Evolutionary conservation across 2,329 filamentous ascomycete genomes (phyloP), one percentile per base, ranked within the genome.

Genomic region (Phoma herbarum): DNA sequence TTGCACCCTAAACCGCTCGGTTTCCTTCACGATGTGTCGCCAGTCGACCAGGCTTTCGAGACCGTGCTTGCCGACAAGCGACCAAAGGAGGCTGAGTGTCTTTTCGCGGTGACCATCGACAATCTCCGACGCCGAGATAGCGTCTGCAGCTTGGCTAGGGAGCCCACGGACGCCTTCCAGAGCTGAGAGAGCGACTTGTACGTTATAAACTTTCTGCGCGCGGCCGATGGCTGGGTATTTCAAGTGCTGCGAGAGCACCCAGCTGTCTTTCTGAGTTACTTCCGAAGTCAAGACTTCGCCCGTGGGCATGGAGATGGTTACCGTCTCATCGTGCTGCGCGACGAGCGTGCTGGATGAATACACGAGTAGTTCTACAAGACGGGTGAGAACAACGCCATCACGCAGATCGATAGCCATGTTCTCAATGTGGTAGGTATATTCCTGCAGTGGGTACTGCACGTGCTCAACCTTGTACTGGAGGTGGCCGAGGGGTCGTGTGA

Each of bases 51-150:
- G 77, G 7, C 73, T 77, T 6, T 77, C 72, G 8, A 88, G 74
- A 1, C 85, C 85, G 76, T 83, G 85, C 71, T 81, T 82, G 39
- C 83, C 83, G 35, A 88, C 82, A 22, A 89, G 76, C 3, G 79
- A 78, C 86, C 86, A 88, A 5, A 90, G 77, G 10, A 89, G 76
- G 5, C 81, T 82, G 43, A 89, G 78, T 0, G 86, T 89, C 72
- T 86, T 88, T 66, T 89, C 86, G 9, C 87, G 82, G 64, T 88
- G 85, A 2, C 87, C 87, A 63, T 88, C 82, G 7, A 89, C 85
- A 45, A 89, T 83, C 53, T 89, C 85, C 37, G 85, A 82, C 0
- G 86, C 80, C 14, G 75, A 79, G 33, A 87, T 75, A 31, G 79
- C 77, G 22, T 75, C 72, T 6, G 80, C 70, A 12, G 83, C 72